Evolutionary conservation across 2,329 filamentous ascomycete species (phyloP).

Genomic region (Diaporthe sp.): DNA sequence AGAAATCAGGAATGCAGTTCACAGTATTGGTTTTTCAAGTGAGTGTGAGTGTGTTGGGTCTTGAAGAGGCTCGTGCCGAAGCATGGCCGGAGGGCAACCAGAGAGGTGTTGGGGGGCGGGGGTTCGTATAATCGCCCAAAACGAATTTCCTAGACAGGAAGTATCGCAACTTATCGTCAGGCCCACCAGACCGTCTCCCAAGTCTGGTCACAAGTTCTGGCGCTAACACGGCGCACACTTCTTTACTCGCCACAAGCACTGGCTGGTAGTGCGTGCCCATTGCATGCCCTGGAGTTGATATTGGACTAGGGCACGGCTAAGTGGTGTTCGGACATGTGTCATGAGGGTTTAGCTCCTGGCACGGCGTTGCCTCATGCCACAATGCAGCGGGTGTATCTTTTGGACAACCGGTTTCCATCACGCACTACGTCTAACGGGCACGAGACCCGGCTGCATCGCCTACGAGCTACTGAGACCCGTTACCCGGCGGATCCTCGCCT

Average conservation of each 20-base stretch:
- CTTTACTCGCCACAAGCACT: neutral
- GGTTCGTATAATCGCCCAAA: neutral
- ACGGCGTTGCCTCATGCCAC: neutral
- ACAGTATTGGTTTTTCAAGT: neutral
- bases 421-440: neutral
- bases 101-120: too few species aligned
- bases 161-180: neutral
- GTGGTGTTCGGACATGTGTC: neutral
- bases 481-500: neutral
- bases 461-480: neutral
- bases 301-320: neutral
- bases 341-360: neutral
- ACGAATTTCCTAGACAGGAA: neutral
- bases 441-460: slow-evolving; percentile 1
- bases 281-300: neutral
- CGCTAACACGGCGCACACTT: neutral
- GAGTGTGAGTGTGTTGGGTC: neutral
- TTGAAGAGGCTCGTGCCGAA: neutral
- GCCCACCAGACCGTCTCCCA: neutral
- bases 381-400: neutral
- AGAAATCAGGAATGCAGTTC: neutral
- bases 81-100: neutral
- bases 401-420: neutral
- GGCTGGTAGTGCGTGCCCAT: neutral
- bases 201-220: neutral